Evolutionary conservation across 176 grass and related monocot species (phyloP), one percentile per base, ranked within the genome.

Genomic region (Aegilops bicornis): DNA sequence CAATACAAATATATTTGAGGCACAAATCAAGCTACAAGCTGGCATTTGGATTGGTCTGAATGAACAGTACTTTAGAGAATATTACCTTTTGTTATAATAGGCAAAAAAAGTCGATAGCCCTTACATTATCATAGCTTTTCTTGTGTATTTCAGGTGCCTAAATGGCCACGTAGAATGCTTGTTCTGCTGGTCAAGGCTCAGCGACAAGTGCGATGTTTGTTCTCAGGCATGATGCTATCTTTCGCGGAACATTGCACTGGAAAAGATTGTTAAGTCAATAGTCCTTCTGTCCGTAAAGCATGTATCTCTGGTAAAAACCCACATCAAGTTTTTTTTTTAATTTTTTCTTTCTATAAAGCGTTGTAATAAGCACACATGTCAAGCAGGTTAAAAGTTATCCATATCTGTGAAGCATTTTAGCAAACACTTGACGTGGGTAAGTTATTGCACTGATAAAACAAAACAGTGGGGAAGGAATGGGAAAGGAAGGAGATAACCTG

Each of bases 121-220:
- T 83, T 79, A 35, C 15, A 54, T 90, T 72, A 54, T 63, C 10
- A 3, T 6, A 64, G 10, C 52, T 82, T 83, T 22, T 76, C 70
- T 52, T 83, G n/a, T 83, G 37, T 73, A 78, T 89, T 94, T 90
- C 6, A 73, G 88, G 89, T 97, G 95, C 81, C 80, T 69, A 71
- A 92, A 92, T 72, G 93, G 95, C 40, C 95, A 98, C 80, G 89
- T 98, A 75, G 93, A 86, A 14, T 98, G 95, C 58, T 79, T 79
- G 82, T 90, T 87, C 54, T 98, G 95, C 87, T 93, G 93, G 80
- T 90, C 87, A 20, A 95, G 70, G 76, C 85, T 98, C 20, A 68
- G 5, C 7, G 81, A 95, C 30, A 98, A 95, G 79, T 93, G 95
- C n/a, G 72, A 90, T 60, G 19, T 93, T 19, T 98, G 91, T 83